Evolutionary conservation across 139 green algal genomes (phyloP).

Genomic region (Chlorella sp.): DNA sequence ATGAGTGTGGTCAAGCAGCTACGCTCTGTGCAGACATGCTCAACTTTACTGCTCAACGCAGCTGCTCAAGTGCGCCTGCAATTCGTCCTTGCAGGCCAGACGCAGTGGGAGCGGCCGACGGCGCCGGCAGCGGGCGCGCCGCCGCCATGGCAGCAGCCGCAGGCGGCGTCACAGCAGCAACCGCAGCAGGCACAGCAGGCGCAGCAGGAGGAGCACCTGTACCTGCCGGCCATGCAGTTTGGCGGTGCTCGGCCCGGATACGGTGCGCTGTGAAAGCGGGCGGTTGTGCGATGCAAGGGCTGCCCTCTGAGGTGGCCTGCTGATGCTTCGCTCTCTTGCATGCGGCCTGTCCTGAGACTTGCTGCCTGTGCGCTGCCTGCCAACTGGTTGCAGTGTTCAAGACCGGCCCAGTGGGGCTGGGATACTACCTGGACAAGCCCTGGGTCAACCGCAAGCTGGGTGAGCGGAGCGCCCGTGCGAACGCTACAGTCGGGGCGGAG

Average conservation of each 20-base stretch:
- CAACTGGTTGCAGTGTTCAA: constrained; percentile 64
- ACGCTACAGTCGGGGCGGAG: too few species aligned
- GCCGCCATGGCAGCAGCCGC: neutral
- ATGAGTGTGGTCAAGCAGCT: too few species aligned
- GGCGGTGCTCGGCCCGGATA: constrained; percentile 64
- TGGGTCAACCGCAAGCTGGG: constrained; percentile 10
- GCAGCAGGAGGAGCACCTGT: neutral
- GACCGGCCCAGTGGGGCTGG: constrained; percentile 54
- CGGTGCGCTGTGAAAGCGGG: too few species aligned
- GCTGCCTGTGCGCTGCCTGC: too few species aligned
- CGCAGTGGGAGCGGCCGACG: constrained; percentile 63
- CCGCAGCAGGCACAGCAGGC: neutral
- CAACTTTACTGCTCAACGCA: too few species aligned
- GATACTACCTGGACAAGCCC: constrained; percentile 64
- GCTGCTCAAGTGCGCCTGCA: too few species aligned
- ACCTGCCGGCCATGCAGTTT: constrained; percentile 53
- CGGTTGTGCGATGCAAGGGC: too few species aligned
- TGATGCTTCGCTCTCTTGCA: too few species aligned
- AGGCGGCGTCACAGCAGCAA: neutral
- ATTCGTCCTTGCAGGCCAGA: constrained; percentile 26
- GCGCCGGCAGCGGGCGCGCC: neutral
- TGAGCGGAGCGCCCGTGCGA: too few species aligned
- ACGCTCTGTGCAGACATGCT: too few species aligned
- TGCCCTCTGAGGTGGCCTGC: too few species aligned
- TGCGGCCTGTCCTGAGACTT: too few species aligned